Evolutionary conservation across 2,329 filamentous ascomycete species (phyloP).

Genomic region (Exophiala dermatitidis): DNA sequence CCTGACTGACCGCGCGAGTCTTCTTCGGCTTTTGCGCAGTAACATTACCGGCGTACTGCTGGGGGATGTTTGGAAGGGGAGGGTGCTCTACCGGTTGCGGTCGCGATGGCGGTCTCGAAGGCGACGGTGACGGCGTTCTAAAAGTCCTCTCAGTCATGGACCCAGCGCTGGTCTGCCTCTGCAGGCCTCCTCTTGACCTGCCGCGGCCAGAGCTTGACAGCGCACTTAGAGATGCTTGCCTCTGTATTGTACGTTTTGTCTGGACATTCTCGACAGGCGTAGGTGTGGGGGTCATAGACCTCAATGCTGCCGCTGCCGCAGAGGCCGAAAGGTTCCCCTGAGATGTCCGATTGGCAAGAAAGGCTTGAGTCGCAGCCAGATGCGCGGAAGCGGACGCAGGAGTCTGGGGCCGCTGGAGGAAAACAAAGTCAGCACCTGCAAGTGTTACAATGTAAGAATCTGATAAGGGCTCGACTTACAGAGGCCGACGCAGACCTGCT

Average conservation of each 20-base stretch:
- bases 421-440: constrained; percentile 14
- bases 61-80: constrained; percentile 68
- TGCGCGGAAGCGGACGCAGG: constrained; percentile 63
- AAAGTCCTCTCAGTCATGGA: constrained; percentile 91
- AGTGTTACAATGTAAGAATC: constrained; percentile 3
- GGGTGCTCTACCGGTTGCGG: constrained; percentile 49
- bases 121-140: constrained; percentile 61
- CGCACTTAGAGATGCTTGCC: constrained; percentile 44
- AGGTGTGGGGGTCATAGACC: constrained; percentile 68
- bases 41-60: constrained; percentile 35
- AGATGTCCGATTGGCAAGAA: constrained; percentile 59
- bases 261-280: constrained; percentile 75
- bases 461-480: constrained; percentile 16
- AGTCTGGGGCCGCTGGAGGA: constrained; percentile 51
- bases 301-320: constrained; percentile 76
- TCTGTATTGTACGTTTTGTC: constrained; percentile 74
- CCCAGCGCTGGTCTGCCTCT: constrained; percentile 60
- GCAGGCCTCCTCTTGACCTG: constrained; percentile 42
- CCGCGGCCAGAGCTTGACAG: constrained; percentile 20
- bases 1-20: constrained; percentile 46
- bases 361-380: constrained; percentile 73
- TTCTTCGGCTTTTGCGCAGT: constrained; percentile 23
- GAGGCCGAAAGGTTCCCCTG: constrained; percentile 69
- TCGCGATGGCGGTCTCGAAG: constrained; percentile 34
- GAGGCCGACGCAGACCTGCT: constrained; percentile 31